Conservation (phyloP, 164 flowering plant species). For the Chimonanthus salicifolius region DNA sequence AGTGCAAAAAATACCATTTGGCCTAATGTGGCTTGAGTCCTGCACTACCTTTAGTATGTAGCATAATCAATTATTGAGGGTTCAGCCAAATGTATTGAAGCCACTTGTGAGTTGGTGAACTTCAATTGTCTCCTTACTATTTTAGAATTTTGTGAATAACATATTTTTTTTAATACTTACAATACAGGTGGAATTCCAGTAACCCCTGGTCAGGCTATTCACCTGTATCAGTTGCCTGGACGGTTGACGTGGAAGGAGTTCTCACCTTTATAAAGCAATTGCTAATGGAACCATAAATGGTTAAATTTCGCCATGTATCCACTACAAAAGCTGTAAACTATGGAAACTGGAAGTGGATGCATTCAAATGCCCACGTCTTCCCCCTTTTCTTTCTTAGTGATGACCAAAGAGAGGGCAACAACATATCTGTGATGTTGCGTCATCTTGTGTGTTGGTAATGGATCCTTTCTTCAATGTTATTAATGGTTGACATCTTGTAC, state of each 20-base stretch:
- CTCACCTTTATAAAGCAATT: conserved; percentile 36
- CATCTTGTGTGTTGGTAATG: no score
- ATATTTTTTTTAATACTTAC: conserved; percentile 2
- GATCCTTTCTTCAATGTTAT: no score
- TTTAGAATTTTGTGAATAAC: background rate
- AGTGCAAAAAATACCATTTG: background rate
- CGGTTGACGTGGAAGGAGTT: conserved; percentile 68
- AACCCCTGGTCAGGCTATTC: conserved; percentile 88
- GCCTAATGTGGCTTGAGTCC: background rate
- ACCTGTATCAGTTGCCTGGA: conserved; percentile 90
- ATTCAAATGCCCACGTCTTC: background rate
- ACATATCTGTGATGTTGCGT: no score
- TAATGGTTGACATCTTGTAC: no score
- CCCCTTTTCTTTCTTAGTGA: no score
- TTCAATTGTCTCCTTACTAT: background rate
- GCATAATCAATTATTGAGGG: background rate
- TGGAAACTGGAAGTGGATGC: conserved; percentile 7
- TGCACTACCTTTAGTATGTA: background rate
- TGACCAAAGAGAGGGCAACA: no score
- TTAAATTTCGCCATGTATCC: background rate
- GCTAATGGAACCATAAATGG: conserved; percentile 52
- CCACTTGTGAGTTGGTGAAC: background rate
- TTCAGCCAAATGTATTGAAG: background rate
- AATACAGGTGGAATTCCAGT: conserved; percentile 69
- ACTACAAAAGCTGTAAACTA: background rate